Evolutionary conservation across 2,329 filamentous ascomycete species (phyloP).

Genomic region (Botrytis galanthina): DNA sequence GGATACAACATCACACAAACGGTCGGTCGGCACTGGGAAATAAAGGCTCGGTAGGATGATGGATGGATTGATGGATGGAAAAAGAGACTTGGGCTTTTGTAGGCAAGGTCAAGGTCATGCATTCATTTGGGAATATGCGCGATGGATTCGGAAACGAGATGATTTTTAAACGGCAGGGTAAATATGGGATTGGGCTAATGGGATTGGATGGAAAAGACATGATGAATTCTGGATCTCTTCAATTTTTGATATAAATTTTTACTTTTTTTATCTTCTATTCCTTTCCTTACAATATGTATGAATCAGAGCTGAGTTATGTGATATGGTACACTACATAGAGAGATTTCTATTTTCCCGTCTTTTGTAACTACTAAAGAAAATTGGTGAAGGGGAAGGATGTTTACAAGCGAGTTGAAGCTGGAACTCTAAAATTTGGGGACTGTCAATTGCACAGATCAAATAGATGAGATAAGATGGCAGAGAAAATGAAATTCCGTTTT

Average conservation of each 20-base stretch:
- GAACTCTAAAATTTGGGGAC: neutral
- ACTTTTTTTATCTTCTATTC: neutral
- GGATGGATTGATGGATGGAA: neutral
- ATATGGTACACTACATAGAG: neutral
- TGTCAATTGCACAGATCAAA: neutral
- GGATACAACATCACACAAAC: constrained; percentile 1
- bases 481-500: neutral
- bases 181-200: constrained; percentile 10
- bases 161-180: neutral
- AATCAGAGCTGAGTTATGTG: constrained; percentile 4
- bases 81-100: neutral
- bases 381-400: neutral
- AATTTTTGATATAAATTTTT: neutral
- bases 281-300: neutral
- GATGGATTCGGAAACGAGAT: constrained; percentile 1
- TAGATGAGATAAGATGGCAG: neutral
- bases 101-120: neutral
- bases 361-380: neutral
- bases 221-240: neutral
- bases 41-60: neutral
- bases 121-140: neutral
- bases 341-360: neutral
- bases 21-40: neutral
- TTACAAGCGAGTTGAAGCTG: constrained; percentile 1
- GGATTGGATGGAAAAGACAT: neutral